Base-by-base conservation (phyloP, 2,329 filamentous ascomycete species). In the Thelonectria blattea region DNA sequence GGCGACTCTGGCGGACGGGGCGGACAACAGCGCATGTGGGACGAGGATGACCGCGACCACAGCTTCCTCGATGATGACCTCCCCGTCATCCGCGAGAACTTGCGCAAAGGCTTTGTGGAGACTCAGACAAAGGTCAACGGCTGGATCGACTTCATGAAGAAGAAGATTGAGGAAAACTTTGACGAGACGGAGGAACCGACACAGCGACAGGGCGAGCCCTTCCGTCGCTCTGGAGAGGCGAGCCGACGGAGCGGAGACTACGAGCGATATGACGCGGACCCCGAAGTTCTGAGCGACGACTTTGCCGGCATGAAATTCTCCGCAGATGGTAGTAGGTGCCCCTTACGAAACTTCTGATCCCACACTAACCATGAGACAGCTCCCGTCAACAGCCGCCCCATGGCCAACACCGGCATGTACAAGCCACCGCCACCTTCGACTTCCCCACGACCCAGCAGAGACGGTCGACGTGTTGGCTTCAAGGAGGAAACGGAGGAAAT, bases 41-140 rank as follows among this genome's bases (percentile, higher is more conserved):
- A 66, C 14, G 72, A 87, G 39, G 87, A 88, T 14, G 88, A 92
- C 51, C 86, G 85, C 49, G 92, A 97, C 70, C 90, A 90, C 72
- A 97, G 87, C 80, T 99, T 99, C 76, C 87, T 98, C 68, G 95
- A 99, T 70, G 95, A 99, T 71, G 95, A 99, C 68, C 85, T 99
- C 14, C 94, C 95, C 1, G 88, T 94, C 51, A 97, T 99, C 73
- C 89, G 89, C 67, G 92, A 97, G 74, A 97, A 96, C 72, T 85
- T 99, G 68, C 90, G 90, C 73, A 96, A 98, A 79, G 95, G 95
- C 4, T 99, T 99, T 78, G 72, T 93, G 56, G 93, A 99, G 73
- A 98, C 95, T 2, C 95, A 98, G 79, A 88, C 86, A 56, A 96
- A 91, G 73, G 91, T 99, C 70, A 98, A 96, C 79, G 86, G 87